Conservation (phyloP, 345 rosid species). For the Moricandia arvensis region DNA sequence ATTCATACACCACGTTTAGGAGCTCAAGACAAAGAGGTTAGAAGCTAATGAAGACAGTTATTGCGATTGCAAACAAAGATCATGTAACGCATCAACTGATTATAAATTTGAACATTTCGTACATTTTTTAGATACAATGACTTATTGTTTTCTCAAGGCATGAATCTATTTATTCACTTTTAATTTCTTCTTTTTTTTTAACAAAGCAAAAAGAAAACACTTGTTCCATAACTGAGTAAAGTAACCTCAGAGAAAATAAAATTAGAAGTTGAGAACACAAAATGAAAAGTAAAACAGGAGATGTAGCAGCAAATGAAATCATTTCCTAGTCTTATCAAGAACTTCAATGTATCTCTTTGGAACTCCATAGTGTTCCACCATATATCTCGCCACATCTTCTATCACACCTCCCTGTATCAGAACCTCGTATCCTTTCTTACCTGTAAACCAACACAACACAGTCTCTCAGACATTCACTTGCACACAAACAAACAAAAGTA, state of each 20-base stretch:
- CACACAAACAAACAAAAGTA: not conserved
- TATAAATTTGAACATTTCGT: too few species aligned
- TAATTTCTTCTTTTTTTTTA: not conserved
- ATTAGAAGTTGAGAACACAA: conserved; percentile 1
- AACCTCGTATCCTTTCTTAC: conserved; percentile 89
- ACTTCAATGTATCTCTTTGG: conserved; percentile 87
- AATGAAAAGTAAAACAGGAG: not conserved
- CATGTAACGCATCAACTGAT: too few species aligned
- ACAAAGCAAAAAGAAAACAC: not conserved
- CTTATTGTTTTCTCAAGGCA: not conserved
- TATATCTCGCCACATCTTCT: conserved; percentile 74
- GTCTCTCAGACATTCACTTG: conserved; percentile 3
- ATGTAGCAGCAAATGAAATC: conserved; percentile 23
- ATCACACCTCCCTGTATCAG: conserved; percentile 94
- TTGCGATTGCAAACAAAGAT: too few species aligned
- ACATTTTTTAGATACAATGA: not conserved
- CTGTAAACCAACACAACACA: conserved; percentile 41
- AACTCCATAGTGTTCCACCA: conserved; percentile 78
- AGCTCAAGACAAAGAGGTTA: too few species aligned
- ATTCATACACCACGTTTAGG: too few species aligned
- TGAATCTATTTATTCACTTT: not conserved
- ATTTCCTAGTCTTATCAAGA: conserved; percentile 89
- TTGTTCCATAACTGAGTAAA: not conserved
- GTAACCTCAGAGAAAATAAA: not conserved
- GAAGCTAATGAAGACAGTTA: too few species aligned